Conservation (phyloP, 257 asterid species). For the Salvia splendens region DNA sequence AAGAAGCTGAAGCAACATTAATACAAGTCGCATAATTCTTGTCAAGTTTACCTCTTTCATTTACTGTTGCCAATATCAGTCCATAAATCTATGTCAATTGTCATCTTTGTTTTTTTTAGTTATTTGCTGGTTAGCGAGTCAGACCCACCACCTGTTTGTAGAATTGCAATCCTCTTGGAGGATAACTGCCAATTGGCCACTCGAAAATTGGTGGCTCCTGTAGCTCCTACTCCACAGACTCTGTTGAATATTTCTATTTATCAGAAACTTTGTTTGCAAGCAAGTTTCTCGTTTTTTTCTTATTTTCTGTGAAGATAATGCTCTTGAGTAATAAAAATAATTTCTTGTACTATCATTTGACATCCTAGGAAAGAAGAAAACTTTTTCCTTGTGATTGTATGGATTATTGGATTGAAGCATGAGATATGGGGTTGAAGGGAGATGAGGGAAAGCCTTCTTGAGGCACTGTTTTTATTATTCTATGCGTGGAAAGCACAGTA, state of each 20-base stretch:
- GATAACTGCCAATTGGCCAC: conserved; percentile 57
- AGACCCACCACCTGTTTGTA: conserved; percentile 36
- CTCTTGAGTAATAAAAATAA: conserved; percentile 13
- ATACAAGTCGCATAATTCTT: conserved; percentile 15
- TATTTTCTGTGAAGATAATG: conserved; percentile 41
- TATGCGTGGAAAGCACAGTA: conserved; percentile 50
- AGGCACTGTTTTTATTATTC: conserved; percentile 35
- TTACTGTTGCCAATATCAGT: conserved; percentile 40
- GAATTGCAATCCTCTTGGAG: conserved; percentile 59
- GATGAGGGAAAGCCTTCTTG: conserved; percentile 39
- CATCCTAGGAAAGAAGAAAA: conserved; percentile 15
- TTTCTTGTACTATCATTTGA: background rate
- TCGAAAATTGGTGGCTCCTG: conserved; percentile 71
- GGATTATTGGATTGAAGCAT: conserved; percentile 43
- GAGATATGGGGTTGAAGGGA: conserved; percentile 52
- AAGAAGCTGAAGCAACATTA: conserved; percentile 25
- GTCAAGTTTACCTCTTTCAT: conserved; percentile 32
- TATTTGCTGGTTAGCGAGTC: conserved; percentile 28
- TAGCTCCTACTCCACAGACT: conserved; percentile 28
- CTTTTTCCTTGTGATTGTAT: conserved; percentile 20
- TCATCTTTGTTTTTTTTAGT: background rate
- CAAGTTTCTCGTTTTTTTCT: conserved; percentile 1
- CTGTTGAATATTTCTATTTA: conserved; percentile 36
- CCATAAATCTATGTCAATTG: background rate
- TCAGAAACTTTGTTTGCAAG: conserved; percentile 35